Evolutionary conservation across 768 basidiomycete species (phyloP).

Genomic region (Tephrocybe sp.): DNA sequence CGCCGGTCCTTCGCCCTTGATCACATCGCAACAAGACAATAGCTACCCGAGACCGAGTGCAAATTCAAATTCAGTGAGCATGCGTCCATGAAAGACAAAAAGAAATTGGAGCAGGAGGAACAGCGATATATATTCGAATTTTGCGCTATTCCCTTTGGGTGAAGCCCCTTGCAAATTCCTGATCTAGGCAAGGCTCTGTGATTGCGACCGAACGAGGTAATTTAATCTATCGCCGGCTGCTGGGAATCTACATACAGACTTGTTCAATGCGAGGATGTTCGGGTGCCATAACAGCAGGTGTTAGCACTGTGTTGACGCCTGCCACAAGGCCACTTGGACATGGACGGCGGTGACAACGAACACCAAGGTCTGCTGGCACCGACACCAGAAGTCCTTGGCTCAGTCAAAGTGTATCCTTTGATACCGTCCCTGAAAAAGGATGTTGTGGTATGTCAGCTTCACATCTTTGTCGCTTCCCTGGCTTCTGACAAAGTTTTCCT

Average conservation of each 20-base stretch:
- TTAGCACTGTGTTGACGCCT: no score
- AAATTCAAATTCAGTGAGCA: constrained; percentile 15
- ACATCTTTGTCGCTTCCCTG: background rate
- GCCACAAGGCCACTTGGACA: no score
- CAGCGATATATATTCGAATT: constrained; percentile 1
- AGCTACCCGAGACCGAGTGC: constrained; percentile 4
- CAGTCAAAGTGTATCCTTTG: constrained; percentile 78
- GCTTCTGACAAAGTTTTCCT: constrained; percentile 21
- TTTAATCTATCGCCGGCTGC: background rate
- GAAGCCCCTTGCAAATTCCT: background rate
- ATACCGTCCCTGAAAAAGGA: constrained; percentile 73
- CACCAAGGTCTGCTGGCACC: constrained; percentile 50
- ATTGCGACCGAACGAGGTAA: background rate
- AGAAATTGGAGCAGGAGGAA: background rate
- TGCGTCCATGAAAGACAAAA: constrained; percentile 20
- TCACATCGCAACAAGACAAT: constrained; percentile 16
- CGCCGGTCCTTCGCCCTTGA: background rate
- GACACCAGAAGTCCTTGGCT: constrained; percentile 54
- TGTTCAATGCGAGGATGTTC: no score
- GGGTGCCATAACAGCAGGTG: no score
- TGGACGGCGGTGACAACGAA: constrained; percentile 41
- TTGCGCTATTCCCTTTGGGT: constrained; percentile 3
- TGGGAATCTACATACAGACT: background rate
- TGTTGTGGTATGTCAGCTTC: constrained; percentile 50
- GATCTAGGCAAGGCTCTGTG: background rate